phyloP scores from a whole-genome alignment of 192 early-diverging fungal species.

The Oehlia diaphana region DNA sequence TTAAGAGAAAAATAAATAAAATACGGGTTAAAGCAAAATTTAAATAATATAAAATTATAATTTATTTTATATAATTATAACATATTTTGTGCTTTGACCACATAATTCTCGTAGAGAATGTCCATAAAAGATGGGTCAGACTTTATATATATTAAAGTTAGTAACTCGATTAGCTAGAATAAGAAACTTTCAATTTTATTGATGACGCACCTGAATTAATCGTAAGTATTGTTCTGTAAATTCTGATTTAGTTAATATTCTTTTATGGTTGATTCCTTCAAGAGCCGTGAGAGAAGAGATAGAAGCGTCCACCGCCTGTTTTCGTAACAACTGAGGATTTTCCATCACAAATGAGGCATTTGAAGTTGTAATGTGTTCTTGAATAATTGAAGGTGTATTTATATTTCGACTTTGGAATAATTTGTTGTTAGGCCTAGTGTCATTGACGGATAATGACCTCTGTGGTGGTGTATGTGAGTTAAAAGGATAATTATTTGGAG shows the following conservation, averaged over 20 bases:
- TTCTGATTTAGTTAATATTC: conserved; percentile 8
- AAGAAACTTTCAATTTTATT: neutral
- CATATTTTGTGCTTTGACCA: conserved; percentile 4
- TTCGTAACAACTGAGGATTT: neutral
- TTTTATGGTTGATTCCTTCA: neutral
- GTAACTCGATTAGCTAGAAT: no score
- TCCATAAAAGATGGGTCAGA: conserved; percentile 22
- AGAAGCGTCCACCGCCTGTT: neutral
- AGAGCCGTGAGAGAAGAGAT: neutral
- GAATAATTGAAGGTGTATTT: neutral
- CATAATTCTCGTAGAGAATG: conserved; percentile 16
- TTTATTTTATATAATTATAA: neutral
- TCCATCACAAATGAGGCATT: neutral
- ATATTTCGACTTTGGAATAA: no score
- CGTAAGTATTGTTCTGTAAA: conserved; percentile 9
- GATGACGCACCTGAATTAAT: conserved; percentile 18
- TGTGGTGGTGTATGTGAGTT: neutral
- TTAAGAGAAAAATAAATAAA: no score
- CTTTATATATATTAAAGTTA: conserved; percentile 1
- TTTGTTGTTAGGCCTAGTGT: neutral
- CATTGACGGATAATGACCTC: neutral
- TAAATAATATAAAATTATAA: no score
- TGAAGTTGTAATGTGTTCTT: neutral
- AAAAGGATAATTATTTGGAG: neutral
- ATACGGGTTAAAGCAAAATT: no score